Conservation (phyloP, 2,329 filamentous ascomycete species). For the Aspergillus ibericus region DNA sequence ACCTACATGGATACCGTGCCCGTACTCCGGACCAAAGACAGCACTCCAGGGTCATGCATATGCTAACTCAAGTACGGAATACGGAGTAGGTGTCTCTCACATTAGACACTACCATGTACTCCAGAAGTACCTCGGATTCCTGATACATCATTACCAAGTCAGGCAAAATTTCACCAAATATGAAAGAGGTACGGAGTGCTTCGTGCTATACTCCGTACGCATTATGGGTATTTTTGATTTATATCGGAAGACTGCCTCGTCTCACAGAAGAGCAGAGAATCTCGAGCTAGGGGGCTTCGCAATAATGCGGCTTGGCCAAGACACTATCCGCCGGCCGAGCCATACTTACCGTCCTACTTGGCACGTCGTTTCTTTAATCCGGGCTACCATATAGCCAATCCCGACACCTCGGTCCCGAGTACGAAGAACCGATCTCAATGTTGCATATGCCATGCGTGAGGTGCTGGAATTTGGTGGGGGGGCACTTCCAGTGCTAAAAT, state of each 20-base stretch:
- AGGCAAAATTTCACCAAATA: background rate
- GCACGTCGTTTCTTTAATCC: background rate
- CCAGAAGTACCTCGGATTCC: background rate
- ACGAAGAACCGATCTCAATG: too few relatives aligned
- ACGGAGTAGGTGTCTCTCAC: too few relatives aligned
- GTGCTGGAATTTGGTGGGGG: too few relatives aligned
- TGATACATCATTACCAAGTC: background rate
- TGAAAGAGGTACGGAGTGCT: background rate
- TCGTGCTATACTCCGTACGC: too few relatives aligned
- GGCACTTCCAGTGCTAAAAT: too few relatives aligned
- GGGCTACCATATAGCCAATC: too few relatives aligned
- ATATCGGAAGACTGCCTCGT: background rate
- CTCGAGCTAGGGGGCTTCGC: background rate
- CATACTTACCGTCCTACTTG: background rate
- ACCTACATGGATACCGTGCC: background rate
- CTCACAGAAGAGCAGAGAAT: background rate
- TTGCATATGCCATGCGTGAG: too few relatives aligned
- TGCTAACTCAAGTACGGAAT: too few relatives aligned
- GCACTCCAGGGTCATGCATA: background rate
- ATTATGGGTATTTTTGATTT: background rate
- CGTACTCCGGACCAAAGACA: background rate
- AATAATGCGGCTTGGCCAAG: conserved; percentile 8
- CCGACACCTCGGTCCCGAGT: too few relatives aligned
- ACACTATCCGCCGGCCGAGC: background rate
- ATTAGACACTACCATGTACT: background rate